These are phyloP conservation scores for Neurospora pannonica DNA, from an alignment of 495 filamentous ascomycete species.

Conservation along the genomic window DNA sequence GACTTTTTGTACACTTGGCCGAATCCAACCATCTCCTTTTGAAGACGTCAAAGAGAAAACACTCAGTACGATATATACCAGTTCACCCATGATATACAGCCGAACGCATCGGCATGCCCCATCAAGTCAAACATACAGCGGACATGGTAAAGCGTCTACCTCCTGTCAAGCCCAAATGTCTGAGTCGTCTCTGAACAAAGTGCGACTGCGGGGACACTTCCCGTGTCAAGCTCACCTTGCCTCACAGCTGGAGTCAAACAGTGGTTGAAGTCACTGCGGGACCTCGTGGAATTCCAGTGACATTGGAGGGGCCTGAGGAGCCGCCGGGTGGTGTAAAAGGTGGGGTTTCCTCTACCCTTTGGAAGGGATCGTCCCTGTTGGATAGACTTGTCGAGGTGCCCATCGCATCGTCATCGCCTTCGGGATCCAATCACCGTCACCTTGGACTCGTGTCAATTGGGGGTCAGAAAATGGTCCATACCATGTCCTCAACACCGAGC, in stretches of 20 bases:
- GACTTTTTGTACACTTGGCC: background rate
- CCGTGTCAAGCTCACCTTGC: background rate
- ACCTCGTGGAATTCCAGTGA: background rate
- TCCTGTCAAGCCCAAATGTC: background rate
- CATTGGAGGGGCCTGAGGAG: background rate
- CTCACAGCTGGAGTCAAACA: background rate
- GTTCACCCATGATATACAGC: background rate
- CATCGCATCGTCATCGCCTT: slow-evolving; percentile 9
- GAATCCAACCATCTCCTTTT: background rate
- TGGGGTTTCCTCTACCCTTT: background rate
- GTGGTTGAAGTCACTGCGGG: background rate
- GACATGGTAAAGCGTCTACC: background rate
- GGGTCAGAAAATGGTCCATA: background rate
- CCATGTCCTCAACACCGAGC: background rate
- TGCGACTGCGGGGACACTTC: background rate
- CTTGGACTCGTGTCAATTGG: background rate
- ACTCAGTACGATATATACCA: background rate
- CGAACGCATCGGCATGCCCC: background rate
- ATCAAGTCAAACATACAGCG: background rate
- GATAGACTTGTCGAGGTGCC: background rate
- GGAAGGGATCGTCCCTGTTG: background rate
- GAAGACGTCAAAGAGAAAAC: background rate
- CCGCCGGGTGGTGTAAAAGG: background rate
- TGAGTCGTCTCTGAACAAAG: background rate
- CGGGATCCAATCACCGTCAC: slow-evolving; percentile 5